phyloP scores from a whole-genome alignment of 2,329 filamentous ascomycete species.

The Sporothrix humicola region DNA sequence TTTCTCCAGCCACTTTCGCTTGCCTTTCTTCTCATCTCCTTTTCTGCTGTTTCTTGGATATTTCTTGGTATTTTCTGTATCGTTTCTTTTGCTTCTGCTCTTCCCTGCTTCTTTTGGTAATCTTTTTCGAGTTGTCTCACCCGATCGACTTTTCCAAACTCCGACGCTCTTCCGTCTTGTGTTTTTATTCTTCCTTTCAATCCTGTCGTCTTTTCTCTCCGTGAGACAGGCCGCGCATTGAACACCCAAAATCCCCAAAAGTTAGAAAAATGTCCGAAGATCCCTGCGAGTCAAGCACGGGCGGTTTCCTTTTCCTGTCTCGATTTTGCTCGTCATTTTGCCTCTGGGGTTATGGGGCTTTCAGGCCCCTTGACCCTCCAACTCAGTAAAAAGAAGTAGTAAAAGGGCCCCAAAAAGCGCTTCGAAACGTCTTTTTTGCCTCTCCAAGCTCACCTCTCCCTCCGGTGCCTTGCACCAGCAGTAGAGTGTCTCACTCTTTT shows the following conservation, averaged over 20 bases:
- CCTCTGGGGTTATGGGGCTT: not conserved
- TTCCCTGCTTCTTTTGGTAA: not conserved
- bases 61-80: not conserved
- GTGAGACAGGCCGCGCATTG: constrained; percentile 2
- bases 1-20: constrained; percentile 14
- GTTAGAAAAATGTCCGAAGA: not conserved
- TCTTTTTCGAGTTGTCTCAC: not conserved
- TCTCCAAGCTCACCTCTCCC: not conserved
- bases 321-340: not conserved
- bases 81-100: not conserved
- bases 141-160: not conserved
- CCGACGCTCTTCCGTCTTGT: not conserved
- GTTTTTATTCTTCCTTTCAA: no score
- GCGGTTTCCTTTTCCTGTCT: not conserved
- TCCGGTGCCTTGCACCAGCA: constrained; percentile 26
- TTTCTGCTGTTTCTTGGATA: not conserved
- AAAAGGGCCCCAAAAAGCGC: not conserved
- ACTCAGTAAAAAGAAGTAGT: no score
- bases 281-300: constrained; percentile 1
- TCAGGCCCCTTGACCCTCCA: not conserved
- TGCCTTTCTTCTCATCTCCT: not conserved
- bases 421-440: not conserved
- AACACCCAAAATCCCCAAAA: not conserved
- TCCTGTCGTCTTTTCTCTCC: not conserved
- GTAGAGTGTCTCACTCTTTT: constrained; percentile 3